Percentiles rank a stretch among this genome's conserved stretches.
Conservation (phyloP, 2,329 filamentous ascomycete species). For the Ploettnerulaceae sp. region DNA sequence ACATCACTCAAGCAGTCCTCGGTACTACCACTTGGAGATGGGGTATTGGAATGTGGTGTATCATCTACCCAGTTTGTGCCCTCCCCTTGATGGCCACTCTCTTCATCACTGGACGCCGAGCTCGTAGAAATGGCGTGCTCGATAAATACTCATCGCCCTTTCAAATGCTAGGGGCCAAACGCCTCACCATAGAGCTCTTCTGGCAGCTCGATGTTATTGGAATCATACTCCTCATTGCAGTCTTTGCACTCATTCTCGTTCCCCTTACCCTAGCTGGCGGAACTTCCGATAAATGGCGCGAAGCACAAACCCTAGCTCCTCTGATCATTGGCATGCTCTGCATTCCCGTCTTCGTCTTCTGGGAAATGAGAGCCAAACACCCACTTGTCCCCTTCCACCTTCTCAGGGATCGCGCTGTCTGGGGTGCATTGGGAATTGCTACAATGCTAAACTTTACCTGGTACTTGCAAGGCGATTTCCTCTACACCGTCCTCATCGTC, state of each 20-base stretch:
- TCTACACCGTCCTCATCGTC: constrained; percentile 2
- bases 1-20: neutral
- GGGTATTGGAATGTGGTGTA: constrained; percentile 7
- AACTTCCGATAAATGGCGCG: constrained; percentile 45
- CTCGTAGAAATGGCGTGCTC: neutral
- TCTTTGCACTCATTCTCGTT: constrained; percentile 44
- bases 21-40: constrained; percentile 3
- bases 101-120: neutral
- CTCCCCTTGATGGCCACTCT: constrained; percentile 2
- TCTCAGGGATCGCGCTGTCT: neutral
- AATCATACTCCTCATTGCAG: constrained; percentile 42
- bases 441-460: constrained; percentile 4
- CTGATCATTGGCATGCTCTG: constrained; percentile 54
- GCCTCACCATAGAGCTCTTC: constrained; percentile 43
- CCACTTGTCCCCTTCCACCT: constrained; percentile 2
- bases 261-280: constrained; percentile 44
- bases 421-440: constrained; percentile 3
- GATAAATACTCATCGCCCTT: constrained; percentile 33
- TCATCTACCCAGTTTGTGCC: constrained; percentile 4
- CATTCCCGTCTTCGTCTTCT: constrained; percentile 53
- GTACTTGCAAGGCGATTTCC: constrained; percentile 2
- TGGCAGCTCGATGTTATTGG: constrained; percentile 51
- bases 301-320: constrained; percentile 56
- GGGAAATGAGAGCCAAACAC: constrained; percentile 42
- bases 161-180: constrained; percentile 37